Evolutionary conservation across 139 green algal species (phyloP).

Genomic region (Chlamydomonas schloesseri): DNA sequence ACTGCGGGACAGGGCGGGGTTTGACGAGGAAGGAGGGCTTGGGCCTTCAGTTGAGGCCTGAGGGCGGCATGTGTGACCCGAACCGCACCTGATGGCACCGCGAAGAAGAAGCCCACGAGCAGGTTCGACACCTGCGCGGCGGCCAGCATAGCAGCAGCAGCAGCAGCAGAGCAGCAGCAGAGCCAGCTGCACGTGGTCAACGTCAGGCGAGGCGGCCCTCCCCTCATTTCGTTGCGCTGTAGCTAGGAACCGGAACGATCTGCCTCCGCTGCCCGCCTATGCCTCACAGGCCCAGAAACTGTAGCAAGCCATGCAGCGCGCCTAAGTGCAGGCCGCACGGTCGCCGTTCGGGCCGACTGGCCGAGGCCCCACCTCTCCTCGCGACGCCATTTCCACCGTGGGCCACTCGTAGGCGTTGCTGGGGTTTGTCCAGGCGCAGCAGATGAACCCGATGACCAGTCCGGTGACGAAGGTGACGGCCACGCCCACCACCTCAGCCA

Average conservation of each 20-base stretch:
- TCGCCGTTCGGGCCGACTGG: no score
- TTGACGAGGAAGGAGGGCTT: neutral
- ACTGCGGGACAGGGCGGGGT: neutral
- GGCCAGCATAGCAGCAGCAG: neutral
- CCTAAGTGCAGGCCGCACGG: no score
- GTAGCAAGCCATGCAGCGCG: no score
- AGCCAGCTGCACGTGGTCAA: no score
- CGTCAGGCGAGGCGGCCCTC: no score
- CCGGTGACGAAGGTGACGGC: conserved; percentile 1
- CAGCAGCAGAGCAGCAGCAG: no score
- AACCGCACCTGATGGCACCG: conserved; percentile 42
- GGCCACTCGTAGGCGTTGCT: conserved; percentile 44
- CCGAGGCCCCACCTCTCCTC: neutral
- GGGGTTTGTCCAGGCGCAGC: conserved; percentile 12
- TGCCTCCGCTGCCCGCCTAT: no score
- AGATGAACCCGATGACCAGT: conserved; percentile 19
- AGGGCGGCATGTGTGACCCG: no score
- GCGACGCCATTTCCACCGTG: conserved; percentile 42
- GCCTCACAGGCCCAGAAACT: no score
- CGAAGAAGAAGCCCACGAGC: conserved; percentile 47
- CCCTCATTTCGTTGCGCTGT: no score
- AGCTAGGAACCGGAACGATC: no score
- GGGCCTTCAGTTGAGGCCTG: no score
- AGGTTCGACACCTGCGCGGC: neutral
- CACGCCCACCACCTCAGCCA: conserved; percentile 5